Conservation (phyloP, 1,139 yeast species). For the Geotrichum aggregatum region DNA sequence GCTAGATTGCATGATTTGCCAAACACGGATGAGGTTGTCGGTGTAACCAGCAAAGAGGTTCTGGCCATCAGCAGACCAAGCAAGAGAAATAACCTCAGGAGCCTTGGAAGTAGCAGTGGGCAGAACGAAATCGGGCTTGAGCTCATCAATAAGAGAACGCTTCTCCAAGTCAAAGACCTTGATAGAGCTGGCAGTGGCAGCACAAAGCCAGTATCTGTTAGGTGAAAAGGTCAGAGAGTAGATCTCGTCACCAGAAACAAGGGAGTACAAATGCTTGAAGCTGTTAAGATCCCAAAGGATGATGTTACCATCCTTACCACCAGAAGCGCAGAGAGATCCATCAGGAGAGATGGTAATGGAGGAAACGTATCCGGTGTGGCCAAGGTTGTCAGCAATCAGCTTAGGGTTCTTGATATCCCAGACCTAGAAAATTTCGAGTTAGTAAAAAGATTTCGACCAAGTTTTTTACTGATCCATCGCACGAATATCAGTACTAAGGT, state of each 20-base stretch:
- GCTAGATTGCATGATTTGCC: constrained; percentile 98
- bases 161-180: constrained; percentile 98
- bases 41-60: constrained; percentile 99
- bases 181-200: constrained; percentile 97
- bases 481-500: constrained; percentile 81
- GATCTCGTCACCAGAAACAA: constrained; percentile 94
- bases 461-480: neutral
- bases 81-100: constrained; percentile 96
- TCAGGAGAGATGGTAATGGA: constrained; percentile 98
- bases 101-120: constrained; percentile 82
- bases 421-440: constrained; percentile 54
- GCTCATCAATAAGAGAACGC: constrained; percentile 93
- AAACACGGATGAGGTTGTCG: constrained; percentile 98
- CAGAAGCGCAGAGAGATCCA: constrained; percentile 98
- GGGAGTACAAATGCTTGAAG: constrained; percentile 87
- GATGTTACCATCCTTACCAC: constrained; percentile 99
- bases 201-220: constrained; percentile 99
- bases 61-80: constrained; percentile 99
- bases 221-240: constrained; percentile 99
- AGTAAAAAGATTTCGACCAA: constrained; percentile 33
- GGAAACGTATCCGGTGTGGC: constrained; percentile 99
- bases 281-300: constrained; percentile 97
- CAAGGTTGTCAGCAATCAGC: constrained; percentile 93
- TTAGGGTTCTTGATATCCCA: constrained; percentile 90
- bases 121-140: constrained; percentile 95